Base-by-base conservation (phyloP, 1,139 yeast genomes). In the Yamadazyma triangularis region DNA sequence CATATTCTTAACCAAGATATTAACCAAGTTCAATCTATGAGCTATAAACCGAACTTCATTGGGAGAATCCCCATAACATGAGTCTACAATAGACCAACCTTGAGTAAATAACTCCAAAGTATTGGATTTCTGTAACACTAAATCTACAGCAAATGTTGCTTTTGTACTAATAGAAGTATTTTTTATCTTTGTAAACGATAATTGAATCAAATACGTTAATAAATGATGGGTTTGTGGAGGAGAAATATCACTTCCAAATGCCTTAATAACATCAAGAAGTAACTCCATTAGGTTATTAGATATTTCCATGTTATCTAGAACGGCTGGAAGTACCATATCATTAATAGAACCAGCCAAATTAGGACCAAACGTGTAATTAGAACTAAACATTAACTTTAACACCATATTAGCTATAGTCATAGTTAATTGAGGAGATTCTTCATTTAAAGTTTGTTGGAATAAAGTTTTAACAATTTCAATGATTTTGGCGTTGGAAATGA, bases 221-320 rank as follows among this genome's bases (percentile, higher is more conserved):
- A 73, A 53, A 14, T 50, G 47, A 1, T 42, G 43, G 9, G 72
- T 47, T 36, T 79, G 82, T 0, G 55, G 47, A 1, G 50, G 41
- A 0, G 62, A 47, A 27, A 85, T 61, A 8, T 62, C 64, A 18
- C 58, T 50, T 2, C 88, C 87, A 37, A 78, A 60, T 34, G 70
- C 64, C 36, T 68, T 69, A 29, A 80, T 57, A 25, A 82, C 48
- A 43, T 81, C 88, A 18, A 71, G 65, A 29, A 82, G 55, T 5
- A 81, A 69, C 47, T 84, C 94, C 43, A 82, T 69, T 23, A 72
- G 62, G 42, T 83, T 91, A 26, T 80, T 65, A 1, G 76, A 63
- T 8, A 56, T 44, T 4, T 51, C 41, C n/a, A 51, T 44, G 4
- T 32, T 40, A 14, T 41, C 31, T n/a, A n/a, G n/a, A 13, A 53